Base-by-base conservation (phyloP, 345 rosid genomes). In the Gossypium anomalum region DNA sequence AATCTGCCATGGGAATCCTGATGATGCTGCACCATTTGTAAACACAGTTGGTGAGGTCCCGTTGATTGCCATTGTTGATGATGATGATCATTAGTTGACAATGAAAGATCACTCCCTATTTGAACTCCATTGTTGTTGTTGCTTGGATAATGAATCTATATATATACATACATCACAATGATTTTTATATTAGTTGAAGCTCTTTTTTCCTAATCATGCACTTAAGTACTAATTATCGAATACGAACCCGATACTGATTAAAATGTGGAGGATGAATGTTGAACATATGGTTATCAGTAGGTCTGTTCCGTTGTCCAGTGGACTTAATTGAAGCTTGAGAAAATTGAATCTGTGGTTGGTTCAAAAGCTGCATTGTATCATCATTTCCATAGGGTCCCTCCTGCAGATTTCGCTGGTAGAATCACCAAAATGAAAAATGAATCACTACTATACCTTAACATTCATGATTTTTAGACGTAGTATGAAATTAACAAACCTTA, bases 11-110 rank as follows among this genome's bases (percentile, higher is more conserved):
- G 92, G 90, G 98, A 91, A 94, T 94, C 98, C 98, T 92, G 98
- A 94, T 92, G 98, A 94, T 94, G 97, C 98, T 89, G 98, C 99
- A 89, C 97, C 98, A 90, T 80, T 87, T 81, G 94, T 83, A 85
- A 82, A 84, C 38, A 12, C 78, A 82, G 66, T 74, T 83, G 91
- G 47, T 81, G 82, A 75, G 82, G 82, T 76, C 89, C 89, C 7
- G 41, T 34, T 34, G 84, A 57, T 78, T 87, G 87, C 88, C 86
- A 83, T 70, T 82, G 86, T 19, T 76, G 89, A 59, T 77, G 86
- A 34, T 5, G 41, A 14, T 76, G 89, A 59, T 77, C 86, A 20
- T 17, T 67, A 27, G 82, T 77, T 19, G 89, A 85, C 43, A 88
- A 78, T 1, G 95, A 84, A 17, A 92, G 91, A 74, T 90, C 94